These are phyloP conservation scores for Aspergillus persii DNA, from an alignment of 2,329 filamentous ascomycete genomes.

Conservation along the genomic window DNA sequence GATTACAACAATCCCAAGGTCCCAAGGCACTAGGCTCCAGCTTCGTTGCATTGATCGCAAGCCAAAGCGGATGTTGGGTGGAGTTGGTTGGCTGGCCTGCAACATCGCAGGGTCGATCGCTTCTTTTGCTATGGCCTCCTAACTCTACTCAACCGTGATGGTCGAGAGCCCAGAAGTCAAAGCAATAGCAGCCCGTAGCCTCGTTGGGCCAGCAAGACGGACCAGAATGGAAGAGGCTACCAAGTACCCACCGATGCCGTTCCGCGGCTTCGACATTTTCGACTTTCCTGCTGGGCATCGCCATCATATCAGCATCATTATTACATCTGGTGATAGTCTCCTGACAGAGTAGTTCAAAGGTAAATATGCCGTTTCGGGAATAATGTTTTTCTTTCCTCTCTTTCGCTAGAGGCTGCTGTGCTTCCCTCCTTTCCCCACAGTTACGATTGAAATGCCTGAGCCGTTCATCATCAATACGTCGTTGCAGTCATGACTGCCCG, in stretches of 20 bases:
- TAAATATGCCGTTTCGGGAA: background rate
- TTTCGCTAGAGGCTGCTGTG: background rate
- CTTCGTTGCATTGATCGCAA: background rate
- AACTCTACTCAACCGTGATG: background rate
- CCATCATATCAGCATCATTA: background rate
- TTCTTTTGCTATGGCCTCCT: background rate
- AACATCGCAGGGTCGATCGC: background rate
- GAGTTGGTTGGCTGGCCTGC: background rate
- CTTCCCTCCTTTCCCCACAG: background rate
- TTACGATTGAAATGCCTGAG: slow-evolving; percentile 1
- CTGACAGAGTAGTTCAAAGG: too few relatives aligned
- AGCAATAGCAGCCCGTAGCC: too few relatives aligned
- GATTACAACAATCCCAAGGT: background rate
- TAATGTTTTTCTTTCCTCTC: background rate
- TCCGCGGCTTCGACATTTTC: background rate
- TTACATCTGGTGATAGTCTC: background rate
- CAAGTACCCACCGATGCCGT: background rate
- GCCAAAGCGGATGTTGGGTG: background rate
- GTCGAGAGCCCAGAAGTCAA: background rate
- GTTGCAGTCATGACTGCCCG: background rate
- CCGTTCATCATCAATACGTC: background rate
- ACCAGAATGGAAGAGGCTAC: too few relatives aligned
- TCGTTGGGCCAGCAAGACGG: too few relatives aligned
- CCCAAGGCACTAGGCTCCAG: background rate
- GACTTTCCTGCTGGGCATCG: background rate